Conservation (phyloP, 192 early-diverging fungal species). For the Spinellus fusiger region DNA sequence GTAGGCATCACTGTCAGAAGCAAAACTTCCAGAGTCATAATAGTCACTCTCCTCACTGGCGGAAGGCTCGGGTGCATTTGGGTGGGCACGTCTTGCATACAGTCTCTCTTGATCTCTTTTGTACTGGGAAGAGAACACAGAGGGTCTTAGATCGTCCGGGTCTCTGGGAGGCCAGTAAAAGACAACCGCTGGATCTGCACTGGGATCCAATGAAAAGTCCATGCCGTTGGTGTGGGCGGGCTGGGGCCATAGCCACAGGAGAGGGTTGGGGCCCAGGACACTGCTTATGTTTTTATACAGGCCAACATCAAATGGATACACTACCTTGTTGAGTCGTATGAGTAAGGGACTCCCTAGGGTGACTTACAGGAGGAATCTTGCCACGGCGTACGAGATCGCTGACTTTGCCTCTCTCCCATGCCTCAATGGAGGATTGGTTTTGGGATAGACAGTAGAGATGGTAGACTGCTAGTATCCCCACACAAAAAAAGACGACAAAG, state of each 20-base stretch:
- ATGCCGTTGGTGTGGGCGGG: conserved; percentile 58
- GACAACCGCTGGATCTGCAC: conserved; percentile 17
- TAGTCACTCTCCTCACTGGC: conserved; percentile 15
- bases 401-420: conserved; percentile 68
- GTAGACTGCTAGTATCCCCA: conserved; percentile 63
- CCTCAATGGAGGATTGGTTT: conserved; percentile 81
- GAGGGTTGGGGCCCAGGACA: conserved; percentile 63
- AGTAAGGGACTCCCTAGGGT: neutral
- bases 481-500: conserved; percentile 65
- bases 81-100: neutral
- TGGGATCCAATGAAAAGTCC: conserved; percentile 51
- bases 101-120: conserved; percentile 15
- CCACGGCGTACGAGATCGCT: conserved; percentile 51
- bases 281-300: conserved; percentile 61
- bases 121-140: conserved; percentile 25
- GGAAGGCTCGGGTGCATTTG: neutral
- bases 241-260: conserved; percentile 78
- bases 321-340: conserved; percentile 17
- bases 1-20: conserved; percentile 15
- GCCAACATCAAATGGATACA: conserved; percentile 84
- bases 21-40: conserved; percentile 25
- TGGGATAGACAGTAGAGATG: conserved; percentile 62
- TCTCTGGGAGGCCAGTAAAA: conserved; percentile 33
- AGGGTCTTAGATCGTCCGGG: conserved; percentile 33
- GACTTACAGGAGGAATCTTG: conserved; percentile 50